Evolutionary conservation across 805 yeast genomes (phyloP), one percentile per base, ranked within the genome.

Genomic region (Candida loeiensis): DNA sequence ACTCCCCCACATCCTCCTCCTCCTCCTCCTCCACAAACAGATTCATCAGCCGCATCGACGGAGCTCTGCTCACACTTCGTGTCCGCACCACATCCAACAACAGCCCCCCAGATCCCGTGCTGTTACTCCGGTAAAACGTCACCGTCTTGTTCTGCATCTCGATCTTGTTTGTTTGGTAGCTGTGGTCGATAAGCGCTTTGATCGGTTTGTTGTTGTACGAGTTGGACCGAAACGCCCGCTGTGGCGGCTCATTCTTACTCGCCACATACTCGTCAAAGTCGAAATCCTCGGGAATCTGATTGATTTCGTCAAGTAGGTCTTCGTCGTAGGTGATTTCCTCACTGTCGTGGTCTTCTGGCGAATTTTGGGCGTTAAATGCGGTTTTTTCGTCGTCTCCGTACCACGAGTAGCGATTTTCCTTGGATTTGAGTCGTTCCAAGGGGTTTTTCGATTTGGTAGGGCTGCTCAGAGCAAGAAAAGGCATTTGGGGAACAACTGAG

Each of bases 221-320:
- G 43, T 64, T 66, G 2, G 73, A 64, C 24, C 69, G 45, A 43
- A 50, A 49, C 46, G 61, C 59, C 17, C 36, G 21, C 11, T n/a
- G 29, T 2, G 45, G 43, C 6, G 30, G 25, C 3, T 16, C 29
- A 3, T 28, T 20, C 5, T 17, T 24, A 4, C 13, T 14, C n/a
- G 32, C 30, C 27, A 44, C 39, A 40, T 45, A 32, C 17, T 63
- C 64, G 19, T 59, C 62, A 41, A 66, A 66, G 39, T 68, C 73
- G 46, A 49, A 66, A 46, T 66, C 73, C 43, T 69, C 76, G 2
- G 80, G 77, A 4, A 76, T 61, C 2, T 54, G 61, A 45, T 76
- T 76, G 34, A 72, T 73, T 51, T 76, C 81, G 46, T 75, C 80
- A 15, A 76, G 40, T 12, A 71, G 56, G 15, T 66, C 64, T n/a